Conservation (phyloP, 2,329 filamentous ascomycete species). For the Claviceps africana region DNA sequence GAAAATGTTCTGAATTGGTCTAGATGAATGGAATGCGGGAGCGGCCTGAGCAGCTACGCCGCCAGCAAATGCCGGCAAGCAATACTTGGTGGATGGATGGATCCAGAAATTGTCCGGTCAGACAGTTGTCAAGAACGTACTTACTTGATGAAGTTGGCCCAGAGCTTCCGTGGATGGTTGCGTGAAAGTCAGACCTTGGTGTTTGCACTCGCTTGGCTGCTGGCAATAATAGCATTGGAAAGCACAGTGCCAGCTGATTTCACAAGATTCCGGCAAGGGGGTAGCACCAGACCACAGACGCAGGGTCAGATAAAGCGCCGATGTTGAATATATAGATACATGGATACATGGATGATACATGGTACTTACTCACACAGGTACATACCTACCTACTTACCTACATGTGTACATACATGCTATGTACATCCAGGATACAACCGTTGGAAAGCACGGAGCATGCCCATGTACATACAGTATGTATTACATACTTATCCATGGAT, state of each 20-base stretch:
- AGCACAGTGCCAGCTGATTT: neutral
- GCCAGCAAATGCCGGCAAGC: neutral
- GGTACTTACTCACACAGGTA: too few relatives aligned
- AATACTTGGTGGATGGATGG: neutral
- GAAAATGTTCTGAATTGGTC: neutral
- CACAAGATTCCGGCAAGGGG: constrained; percentile 1
- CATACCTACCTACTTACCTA: too few relatives aligned
- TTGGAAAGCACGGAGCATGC: constrained; percentile 3
- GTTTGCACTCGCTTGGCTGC: neutral
- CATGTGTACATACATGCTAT: neutral
- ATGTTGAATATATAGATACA: constrained; percentile 2
- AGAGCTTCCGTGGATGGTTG: neutral
- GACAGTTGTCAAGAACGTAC: neutral
- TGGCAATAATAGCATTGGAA: neutral
- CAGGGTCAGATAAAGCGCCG: neutral
- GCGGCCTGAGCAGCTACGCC: neutral
- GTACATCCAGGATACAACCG: neutral
- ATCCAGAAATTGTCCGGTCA: neutral
- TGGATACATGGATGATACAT: too few relatives aligned
- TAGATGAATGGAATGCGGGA: constrained; percentile 5
- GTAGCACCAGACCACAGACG: constrained; percentile 2
- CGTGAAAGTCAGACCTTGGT: neutral
- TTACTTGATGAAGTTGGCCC: neutral
- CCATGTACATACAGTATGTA: constrained; percentile 1
- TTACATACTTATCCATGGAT: neutral